phyloP scores from a whole-genome alignment of 169 alveolate species.

The Eimeria sp. region DNA sequence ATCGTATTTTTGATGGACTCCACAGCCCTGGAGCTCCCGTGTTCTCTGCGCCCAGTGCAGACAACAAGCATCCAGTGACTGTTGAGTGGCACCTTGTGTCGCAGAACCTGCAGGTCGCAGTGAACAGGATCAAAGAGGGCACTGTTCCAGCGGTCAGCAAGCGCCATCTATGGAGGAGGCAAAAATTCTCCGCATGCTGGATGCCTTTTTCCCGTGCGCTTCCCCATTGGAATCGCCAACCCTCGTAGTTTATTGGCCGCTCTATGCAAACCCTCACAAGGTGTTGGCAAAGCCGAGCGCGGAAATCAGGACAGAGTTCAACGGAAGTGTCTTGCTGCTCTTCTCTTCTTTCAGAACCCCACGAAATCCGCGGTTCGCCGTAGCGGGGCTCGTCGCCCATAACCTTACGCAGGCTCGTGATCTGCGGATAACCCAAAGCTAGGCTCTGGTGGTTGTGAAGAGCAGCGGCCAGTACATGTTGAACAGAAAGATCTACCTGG shows the following conservation, averaged over 20 bases:
- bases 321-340: slow-evolving; percentile 40
- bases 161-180: not conserved
- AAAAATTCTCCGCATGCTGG: not conserved
- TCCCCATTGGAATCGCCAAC: not conserved
- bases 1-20: slow-evolving; percentile 66
- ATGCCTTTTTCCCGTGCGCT: not conserved
- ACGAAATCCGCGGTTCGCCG: slow-evolving; percentile 66
- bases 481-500: not conserved
- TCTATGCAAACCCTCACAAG: slow-evolving; percentile 1
- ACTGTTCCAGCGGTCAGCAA: not conserved
- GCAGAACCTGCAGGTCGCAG: slow-evolving; percentile 38
- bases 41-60: slow-evolving; percentile 74
- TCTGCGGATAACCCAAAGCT: not conserved
- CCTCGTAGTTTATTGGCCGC: not conserved
- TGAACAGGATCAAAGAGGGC: not conserved
- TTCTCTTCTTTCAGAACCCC: slow-evolving; percentile 29
- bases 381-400: slow-evolving; percentile 17
- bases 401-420: slow-evolving; percentile 35
- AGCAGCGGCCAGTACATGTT: not conserved
- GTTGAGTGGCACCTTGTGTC: slow-evolving; percentile 51
- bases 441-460: not conserved
- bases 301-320: slow-evolving; percentile 47
- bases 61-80: slow-evolving; percentile 53
- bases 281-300: slow-evolving; percentile 54
- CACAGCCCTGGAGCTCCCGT: slow-evolving; percentile 44